These are phyloP conservation scores for Naegleria fowleri DNA, from an alignment of 208 protist genomes.

Conservation along the genomic window DNA sequence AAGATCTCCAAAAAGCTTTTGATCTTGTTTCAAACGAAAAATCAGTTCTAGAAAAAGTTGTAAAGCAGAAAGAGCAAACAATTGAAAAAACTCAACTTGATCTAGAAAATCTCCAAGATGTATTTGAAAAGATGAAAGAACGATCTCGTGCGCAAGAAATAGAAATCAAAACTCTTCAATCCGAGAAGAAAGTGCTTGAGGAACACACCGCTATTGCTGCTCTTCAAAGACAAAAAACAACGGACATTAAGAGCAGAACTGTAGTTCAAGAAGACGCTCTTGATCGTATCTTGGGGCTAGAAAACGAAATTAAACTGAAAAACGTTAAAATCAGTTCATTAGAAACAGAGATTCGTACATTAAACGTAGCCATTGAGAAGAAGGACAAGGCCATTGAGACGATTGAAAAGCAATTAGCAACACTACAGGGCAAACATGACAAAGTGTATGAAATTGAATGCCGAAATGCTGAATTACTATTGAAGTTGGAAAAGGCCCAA, in stretches of 20 bases:
- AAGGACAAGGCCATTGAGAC: slow-evolving; percentile 4
- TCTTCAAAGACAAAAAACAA: not conserved
- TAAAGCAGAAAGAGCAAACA: not conserved
- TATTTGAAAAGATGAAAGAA: not conserved
- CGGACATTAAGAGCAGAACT: not conserved
- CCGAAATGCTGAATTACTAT: not conserved
- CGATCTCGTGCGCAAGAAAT: not conserved
- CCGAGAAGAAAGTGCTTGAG: slow-evolving; percentile 15
- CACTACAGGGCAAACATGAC: not conserved
- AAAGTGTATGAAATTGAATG: slow-evolving; percentile 13
- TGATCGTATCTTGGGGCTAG: not conserved
- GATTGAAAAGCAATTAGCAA: not conserved
- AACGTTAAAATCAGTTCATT: not conserved
- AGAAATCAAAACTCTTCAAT: not conserved
- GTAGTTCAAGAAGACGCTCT: not conserved
- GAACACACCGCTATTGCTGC: not conserved
- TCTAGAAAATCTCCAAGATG: not conserved
- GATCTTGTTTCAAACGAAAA: not conserved
- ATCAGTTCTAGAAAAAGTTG: not conserved
- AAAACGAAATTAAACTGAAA: slow-evolving; percentile 18
- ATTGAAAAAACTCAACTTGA: not conserved
- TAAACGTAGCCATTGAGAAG: not conserved
- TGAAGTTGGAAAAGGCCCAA: slow-evolving; percentile 15
- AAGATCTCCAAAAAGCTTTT: not conserved
- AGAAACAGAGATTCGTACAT: not conserved